Evolutionary conservation across 2,329 filamentous ascomycete genomes (phyloP).

Genomic region (Xylariaceae sp.): DNA sequence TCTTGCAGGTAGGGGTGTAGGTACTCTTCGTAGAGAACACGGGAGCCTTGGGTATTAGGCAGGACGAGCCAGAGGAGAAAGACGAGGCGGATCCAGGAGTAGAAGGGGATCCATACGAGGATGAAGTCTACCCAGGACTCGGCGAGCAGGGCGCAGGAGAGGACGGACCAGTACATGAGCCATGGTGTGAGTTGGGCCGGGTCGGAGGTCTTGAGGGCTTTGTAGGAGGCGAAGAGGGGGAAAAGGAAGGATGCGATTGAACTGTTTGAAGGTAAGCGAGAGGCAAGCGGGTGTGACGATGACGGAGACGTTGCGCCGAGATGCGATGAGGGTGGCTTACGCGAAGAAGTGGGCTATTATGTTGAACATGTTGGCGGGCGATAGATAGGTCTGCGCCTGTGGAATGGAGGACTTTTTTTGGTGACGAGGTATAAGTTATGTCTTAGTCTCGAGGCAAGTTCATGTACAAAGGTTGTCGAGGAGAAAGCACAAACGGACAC

Average conservation of each 20-base stretch:
- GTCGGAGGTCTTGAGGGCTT: constrained; percentile 90
- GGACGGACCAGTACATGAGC: constrained; percentile 98
- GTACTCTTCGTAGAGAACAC: constrained; percentile 78
- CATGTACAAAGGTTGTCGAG: no score
- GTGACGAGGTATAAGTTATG: no score
- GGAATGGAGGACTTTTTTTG: no score
- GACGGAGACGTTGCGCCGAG: not conserved
- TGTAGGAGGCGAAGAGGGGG: constrained; percentile 95
- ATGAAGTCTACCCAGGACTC: constrained; percentile 90
- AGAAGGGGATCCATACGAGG: constrained; percentile 89
- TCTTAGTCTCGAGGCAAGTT: no score
- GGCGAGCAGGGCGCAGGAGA: constrained; percentile 74
- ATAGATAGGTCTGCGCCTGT: no score
- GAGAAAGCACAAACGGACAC: no score
- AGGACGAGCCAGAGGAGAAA: constrained; percentile 93
- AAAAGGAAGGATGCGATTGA: constrained; percentile 88
- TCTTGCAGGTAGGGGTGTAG: constrained; percentile 84
- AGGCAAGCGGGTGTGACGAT: constrained; percentile 5
- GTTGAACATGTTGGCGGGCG: constrained; percentile 16
- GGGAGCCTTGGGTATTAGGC: constrained; percentile 94
- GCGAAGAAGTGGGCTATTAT: constrained; percentile 22
- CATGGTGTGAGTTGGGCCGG: constrained; percentile 89
- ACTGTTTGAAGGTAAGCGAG: constrained; percentile 42
- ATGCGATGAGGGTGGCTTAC: constrained; percentile 8
- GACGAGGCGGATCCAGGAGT: constrained; percentile 82